Conservation (phyloP, 2,329 filamentous ascomycete genomes). For the Didymellaceae sp. region DNA sequence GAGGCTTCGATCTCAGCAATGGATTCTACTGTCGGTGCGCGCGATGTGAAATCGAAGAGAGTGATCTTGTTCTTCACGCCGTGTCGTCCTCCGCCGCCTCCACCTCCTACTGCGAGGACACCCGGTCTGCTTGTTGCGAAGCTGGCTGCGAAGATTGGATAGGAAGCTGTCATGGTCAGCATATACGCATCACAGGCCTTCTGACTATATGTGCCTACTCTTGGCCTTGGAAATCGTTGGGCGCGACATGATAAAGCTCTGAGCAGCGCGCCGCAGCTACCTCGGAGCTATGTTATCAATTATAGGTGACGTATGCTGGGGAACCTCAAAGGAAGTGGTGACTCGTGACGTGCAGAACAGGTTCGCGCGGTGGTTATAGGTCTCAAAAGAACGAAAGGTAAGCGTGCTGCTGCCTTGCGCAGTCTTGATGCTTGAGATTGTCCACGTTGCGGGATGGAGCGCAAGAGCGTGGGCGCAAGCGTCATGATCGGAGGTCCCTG, state of each 20-base stretch:
- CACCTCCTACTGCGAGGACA: slow-evolving; percentile 79
- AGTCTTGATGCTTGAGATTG: slow-evolving; percentile 5
- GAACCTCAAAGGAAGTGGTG: not conserved
- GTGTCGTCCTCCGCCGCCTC: slow-evolving; percentile 73
- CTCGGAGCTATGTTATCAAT: slow-evolving; percentile 1
- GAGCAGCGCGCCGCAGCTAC: slow-evolving; percentile 19
- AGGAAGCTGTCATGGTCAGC: slow-evolving; percentile 50
- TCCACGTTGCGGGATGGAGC: slow-evolving; percentile 21
- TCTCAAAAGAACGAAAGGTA: not conserved
- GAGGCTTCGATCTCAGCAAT: slow-evolving; percentile 78
- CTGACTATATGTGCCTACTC: slow-evolving; percentile 19
- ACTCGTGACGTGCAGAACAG: not conserved
- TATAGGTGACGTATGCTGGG: slow-evolving; percentile 8
- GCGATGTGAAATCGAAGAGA: slow-evolving; percentile 70
- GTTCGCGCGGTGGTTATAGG: not conserved
- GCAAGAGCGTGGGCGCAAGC: slow-evolving; percentile 20
- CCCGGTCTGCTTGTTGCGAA: slow-evolving; percentile 80
- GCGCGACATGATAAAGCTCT: slow-evolving; percentile 35
- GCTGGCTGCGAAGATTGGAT: slow-evolving; percentile 85
- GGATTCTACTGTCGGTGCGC: slow-evolving; percentile 64
- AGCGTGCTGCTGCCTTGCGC: not conserved
- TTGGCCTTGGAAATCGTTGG: slow-evolving; percentile 40
- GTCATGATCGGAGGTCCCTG: slow-evolving; percentile 14
- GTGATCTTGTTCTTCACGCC: slow-evolving; percentile 82
- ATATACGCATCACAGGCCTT: not conserved